Conservation (phyloP, 2,329 filamentous ascomycete genomes). For the Ophiobolus disseminans region DNA sequence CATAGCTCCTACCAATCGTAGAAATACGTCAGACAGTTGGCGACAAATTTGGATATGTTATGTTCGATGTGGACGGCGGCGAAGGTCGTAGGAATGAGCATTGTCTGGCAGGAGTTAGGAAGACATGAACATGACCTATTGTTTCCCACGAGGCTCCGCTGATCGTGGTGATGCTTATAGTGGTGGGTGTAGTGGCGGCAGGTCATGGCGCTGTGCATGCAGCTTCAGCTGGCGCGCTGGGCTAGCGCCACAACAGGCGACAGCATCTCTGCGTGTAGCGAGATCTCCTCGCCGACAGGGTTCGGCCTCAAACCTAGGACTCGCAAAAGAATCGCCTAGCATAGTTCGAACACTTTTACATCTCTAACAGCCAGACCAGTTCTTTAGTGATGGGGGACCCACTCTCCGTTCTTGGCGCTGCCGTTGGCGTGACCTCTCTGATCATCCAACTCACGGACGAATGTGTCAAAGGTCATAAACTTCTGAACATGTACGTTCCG, state of each 20-base stretch:
- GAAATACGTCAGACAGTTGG: conserved; percentile 7
- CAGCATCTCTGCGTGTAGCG: neutral
- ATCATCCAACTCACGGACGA: no score
- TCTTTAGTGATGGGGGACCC: neutral
- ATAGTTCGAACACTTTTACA: neutral
- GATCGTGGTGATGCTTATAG: neutral
- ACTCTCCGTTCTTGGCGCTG: neutral
- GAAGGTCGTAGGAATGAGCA: neutral
- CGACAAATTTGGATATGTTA: neutral
- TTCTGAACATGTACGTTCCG: no score
- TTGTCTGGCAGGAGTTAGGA: neutral
- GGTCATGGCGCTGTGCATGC: neutral
- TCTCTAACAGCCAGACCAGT: neutral
- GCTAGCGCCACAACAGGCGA: neutral
- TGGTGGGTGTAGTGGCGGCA: neutral
- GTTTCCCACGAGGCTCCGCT: neutral
- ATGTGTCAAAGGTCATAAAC: no score
- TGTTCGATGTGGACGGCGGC: neutral
- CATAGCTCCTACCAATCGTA: neutral
- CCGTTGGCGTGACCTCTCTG: neutral
- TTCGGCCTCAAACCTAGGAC: neutral
- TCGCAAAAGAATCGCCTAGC: neutral
- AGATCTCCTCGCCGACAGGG: neutral
- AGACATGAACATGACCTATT: neutral
- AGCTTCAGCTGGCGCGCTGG: neutral